A percentile compares a stretch with the other conserved stretches of the same genome.
Evolutionary conservation across 441 rosid species (phyloP).

Genomic region (Manihot esculenta): DNA sequence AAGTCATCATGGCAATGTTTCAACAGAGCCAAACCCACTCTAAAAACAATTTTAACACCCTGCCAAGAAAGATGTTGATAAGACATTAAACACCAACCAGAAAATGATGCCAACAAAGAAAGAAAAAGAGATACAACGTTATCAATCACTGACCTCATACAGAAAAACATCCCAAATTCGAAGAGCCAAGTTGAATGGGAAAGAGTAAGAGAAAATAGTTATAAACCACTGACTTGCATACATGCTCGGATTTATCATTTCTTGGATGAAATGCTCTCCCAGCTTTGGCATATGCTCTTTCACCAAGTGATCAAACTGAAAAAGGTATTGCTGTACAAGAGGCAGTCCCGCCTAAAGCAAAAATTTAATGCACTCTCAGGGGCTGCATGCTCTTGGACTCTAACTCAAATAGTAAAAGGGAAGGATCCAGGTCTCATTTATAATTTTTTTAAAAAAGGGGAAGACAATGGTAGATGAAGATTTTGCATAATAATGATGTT

Average conservation of each 20-base stretch:
- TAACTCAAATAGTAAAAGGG: background rate
- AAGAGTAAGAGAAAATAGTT: conserved; percentile 85
- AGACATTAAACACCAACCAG: conserved; percentile 8
- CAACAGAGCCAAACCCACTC: conserved; percentile 85
- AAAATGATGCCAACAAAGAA: background rate
- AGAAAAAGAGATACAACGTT: background rate
- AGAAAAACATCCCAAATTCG: conserved; percentile 98
- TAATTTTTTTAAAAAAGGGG: conserved; percentile 6
- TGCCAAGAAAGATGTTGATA: conserved; percentile 25
- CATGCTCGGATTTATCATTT: conserved; percentile 99
- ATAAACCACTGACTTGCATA: conserved; percentile 99
- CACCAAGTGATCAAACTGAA: conserved; percentile 72
- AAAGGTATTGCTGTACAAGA: conserved; percentile 86
- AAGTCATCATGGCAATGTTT: conserved; percentile 85
- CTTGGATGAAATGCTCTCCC: conserved; percentile 78
- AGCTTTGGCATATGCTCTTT: conserved; percentile 83
- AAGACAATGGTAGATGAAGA: too few species aligned
- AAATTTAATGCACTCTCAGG: conserved; percentile 8
- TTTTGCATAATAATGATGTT: background rate
- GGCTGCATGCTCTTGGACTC: background rate
- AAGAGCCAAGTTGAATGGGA: conserved; percentile 84
- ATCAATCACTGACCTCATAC: conserved; percentile 55
- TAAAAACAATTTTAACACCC: conserved; percentile 93
- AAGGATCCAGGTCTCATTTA: background rate
- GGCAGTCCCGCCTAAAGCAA: conserved; percentile 78